phyloP scores from a whole-genome alignment of 2,329 filamentous ascomycete genomes.

The Madurella fahalii region DNA sequence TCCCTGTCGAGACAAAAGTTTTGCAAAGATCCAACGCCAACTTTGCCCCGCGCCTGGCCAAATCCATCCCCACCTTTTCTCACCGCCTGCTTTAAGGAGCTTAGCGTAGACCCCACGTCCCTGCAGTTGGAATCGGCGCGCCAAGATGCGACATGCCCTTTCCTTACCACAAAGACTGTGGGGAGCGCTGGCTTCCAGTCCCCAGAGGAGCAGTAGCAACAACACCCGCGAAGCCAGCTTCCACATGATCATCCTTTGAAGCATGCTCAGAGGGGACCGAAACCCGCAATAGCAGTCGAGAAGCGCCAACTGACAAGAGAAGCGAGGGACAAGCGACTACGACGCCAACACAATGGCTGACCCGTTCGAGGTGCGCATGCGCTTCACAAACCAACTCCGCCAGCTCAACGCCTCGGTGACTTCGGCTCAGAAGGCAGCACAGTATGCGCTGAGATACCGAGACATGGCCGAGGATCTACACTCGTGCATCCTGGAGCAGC shows the following conservation, averaged over 20 bases:
- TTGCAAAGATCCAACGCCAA: too few relatives aligned
- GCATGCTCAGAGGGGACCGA: neutral
- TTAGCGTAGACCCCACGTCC: conserved; percentile 5
- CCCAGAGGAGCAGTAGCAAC: neutral
- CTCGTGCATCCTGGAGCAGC: conserved; percentile 92
- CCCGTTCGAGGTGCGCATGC: conserved; percentile 97
- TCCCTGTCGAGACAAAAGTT: too few relatives aligned
- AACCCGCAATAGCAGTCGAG: neutral
- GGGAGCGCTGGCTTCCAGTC: neutral
- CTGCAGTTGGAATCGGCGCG: neutral
- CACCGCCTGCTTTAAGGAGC: conserved; percentile 17
- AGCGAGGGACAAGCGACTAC: neutral
- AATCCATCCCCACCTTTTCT: neutral
- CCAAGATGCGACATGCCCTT: neutral
- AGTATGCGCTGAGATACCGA: conserved; percentile 89
- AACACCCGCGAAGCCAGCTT: neutral
- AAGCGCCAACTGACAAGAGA: neutral
- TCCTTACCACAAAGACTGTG: neutral
- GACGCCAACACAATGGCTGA: conserved; percentile 53
- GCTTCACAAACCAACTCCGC: conserved; percentile 85
- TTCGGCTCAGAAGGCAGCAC: conserved; percentile 85
- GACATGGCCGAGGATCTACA: conserved; percentile 97
- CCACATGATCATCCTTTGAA: neutral
- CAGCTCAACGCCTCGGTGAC: conserved; percentile 87
- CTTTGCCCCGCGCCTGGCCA: neutral